Percentiles rank a stretch among this genome's conserved stretches.
Evolutionary conservation across 305 asterid genomes (phyloP).

Genomic region (Withania somnifera): DNA sequence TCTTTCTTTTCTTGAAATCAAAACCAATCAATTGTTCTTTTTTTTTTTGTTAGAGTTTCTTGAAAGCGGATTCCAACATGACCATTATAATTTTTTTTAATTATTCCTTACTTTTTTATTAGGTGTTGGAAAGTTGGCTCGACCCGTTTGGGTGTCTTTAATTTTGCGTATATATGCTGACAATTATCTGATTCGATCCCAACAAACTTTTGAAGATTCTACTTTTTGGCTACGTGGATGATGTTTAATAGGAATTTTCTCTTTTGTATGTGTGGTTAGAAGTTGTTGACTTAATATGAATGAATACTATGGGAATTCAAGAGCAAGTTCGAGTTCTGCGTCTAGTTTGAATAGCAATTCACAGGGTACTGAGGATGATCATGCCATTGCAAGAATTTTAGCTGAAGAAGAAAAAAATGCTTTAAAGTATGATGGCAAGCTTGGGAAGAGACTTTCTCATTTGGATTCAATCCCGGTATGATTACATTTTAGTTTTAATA

Average conservation of each 20-base stretch:
- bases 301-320: constrained; percentile 29
- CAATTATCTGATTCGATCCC: neutral
- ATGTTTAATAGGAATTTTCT: constrained; percentile 7
- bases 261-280: constrained; percentile 7
- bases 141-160: neutral
- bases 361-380: constrained; percentile 84
- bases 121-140: too few species aligned
- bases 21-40: neutral
- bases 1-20: neutral
- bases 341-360: constrained; percentile 57
- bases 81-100: neutral
- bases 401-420: constrained; percentile 51
- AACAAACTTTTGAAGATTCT: constrained; percentile 2
- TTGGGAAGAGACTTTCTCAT: constrained; percentile 85
- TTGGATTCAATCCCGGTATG: constrained; percentile 80
- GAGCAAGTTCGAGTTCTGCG: constrained; percentile 32
- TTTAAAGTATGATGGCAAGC: constrained; percentile 25
- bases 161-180: neutral
- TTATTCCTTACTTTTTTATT: too few species aligned
- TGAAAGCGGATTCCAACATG: too few species aligned
- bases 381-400: constrained; percentile 63
- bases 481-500: neutral
- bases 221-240: neutral
- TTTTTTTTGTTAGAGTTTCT: too few species aligned
- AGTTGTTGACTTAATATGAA: constrained; percentile 23